Conservation (phyloP, 345 rosid species). For the Arabidopsis suecica region DNA sequence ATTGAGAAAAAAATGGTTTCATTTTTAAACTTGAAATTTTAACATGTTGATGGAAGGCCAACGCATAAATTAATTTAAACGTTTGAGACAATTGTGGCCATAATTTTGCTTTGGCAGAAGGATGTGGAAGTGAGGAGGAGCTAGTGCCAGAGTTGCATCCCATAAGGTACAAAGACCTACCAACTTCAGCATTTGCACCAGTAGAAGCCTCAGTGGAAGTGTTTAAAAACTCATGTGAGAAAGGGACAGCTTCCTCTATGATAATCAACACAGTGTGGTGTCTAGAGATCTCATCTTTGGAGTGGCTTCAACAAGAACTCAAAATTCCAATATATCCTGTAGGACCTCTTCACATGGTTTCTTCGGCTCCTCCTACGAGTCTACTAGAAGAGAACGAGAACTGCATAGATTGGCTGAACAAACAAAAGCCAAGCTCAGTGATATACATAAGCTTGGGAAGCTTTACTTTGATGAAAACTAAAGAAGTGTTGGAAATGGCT, state of each 20-base stretch:
- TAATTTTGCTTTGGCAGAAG: neutral
- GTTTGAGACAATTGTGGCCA: neutral
- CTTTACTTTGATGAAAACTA: slow-evolving; percentile 22
- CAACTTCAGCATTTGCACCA: neutral
- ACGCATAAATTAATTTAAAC: no score
- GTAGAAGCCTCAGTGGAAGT: neutral
- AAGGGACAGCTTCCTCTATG: slow-evolving; percentile 7
- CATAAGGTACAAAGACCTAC: slow-evolving; percentile 15
- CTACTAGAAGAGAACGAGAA: slow-evolving; percentile 18
- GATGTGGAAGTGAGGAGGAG: neutral
- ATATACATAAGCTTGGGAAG: slow-evolving; percentile 64
- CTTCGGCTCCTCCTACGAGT: slow-evolving; percentile 7
- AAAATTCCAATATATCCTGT: slow-evolving; percentile 3
- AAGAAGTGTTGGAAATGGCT: slow-evolving; percentile 31
- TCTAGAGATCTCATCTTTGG: slow-evolving; percentile 15
- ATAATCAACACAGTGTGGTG: slow-evolving; percentile 18
- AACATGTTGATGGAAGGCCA: no score
- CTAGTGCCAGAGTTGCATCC: slow-evolving; percentile 6
- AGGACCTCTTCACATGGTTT: slow-evolving; percentile 28
- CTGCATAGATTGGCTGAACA: slow-evolving; percentile 54
- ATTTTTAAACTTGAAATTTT: no score
- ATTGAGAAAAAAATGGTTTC: no score
- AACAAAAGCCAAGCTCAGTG: slow-evolving; percentile 47
- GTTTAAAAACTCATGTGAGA: neutral
- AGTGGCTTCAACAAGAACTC: neutral